Conservation (phyloP, 306 rosid species). For the Vicia faba region DNA sequence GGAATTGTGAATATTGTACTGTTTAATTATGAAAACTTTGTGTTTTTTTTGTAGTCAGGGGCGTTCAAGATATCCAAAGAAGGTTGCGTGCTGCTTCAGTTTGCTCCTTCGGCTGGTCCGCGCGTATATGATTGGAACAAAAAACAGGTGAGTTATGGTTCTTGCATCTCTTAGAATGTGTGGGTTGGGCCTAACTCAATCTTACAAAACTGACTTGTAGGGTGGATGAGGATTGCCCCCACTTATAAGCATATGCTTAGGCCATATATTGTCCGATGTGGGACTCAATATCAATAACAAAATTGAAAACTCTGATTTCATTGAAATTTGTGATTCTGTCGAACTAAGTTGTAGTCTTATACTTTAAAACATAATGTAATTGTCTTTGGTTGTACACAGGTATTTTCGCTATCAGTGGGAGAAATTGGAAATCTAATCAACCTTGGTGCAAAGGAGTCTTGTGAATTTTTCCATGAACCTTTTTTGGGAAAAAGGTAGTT, state of each 20-base stretch:
- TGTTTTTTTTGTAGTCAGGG: constrained; percentile 63
- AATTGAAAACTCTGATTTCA: background rate
- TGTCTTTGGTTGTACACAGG: constrained; percentile 52
- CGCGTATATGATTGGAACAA: constrained; percentile 78
- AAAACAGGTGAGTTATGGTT: constrained; percentile 65
- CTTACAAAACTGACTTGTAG: no score
- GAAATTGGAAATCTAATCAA: constrained; percentile 75
- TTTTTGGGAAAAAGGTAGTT: constrained; percentile 65
- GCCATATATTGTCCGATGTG: no score
- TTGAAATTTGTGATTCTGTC: constrained; percentile 17
- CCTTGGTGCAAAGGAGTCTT: constrained; percentile 73
- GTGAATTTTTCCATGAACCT: constrained; percentile 76
- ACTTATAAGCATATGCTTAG: no score
- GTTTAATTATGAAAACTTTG: constrained; percentile 29
- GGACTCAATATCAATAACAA: no score
- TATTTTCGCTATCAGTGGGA: constrained; percentile 73
- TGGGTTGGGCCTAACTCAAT: no score
- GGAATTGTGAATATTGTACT: background rate
- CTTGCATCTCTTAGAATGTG: no score
- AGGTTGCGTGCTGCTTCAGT: constrained; percentile 76
- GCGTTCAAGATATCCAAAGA: constrained; percentile 70
- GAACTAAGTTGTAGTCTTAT: background rate
- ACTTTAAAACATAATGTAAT: constrained; percentile 28
- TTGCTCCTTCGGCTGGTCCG: constrained; percentile 72
- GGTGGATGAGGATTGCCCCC: no score